These are phyloP conservation scores for Ascomycota sp. DNA, from an alignment of 2,329 filamentous ascomycete species.

Conservation along the genomic window DNA sequence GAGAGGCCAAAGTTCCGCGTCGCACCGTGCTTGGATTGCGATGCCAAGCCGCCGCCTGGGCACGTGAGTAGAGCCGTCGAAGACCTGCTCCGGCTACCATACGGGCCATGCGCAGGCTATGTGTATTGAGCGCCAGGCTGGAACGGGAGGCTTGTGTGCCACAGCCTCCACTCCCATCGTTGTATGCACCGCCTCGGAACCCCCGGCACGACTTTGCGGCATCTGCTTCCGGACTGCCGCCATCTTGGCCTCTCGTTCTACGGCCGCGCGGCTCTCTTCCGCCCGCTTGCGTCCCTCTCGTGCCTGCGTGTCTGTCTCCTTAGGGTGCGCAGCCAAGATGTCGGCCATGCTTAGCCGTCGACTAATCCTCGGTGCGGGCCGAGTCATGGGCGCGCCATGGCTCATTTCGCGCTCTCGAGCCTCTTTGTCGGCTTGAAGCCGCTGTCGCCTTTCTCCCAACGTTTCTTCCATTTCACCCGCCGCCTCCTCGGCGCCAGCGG, in stretches of 20 bases:
- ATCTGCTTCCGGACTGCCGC: conserved; percentile 27
- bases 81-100: conserved; percentile 8
- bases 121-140: conserved; percentile 8
- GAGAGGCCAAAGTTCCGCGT: conserved; percentile 7
- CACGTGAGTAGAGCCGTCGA: conserved; percentile 11
- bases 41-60: conserved; percentile 8
- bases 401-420: conserved; percentile 37
- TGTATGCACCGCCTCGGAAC: conserved; percentile 31
- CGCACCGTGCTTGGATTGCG: conserved; percentile 8
- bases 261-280: conserved; percentile 17
- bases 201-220: conserved; percentile 23
- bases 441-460: conserved; percentile 53
- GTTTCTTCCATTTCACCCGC: conserved; percentile 42
- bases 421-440: conserved; percentile 50
- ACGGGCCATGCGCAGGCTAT: conserved; percentile 6
- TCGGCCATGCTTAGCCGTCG: conserved; percentile 36
- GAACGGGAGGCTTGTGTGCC: conserved; percentile 8
- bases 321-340: conserved; percentile 26
- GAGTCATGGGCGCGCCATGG: conserved; percentile 8
- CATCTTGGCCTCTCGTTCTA: conserved; percentile 27
- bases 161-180: conserved; percentile 26
- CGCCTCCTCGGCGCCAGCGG: conserved; percentile 18
- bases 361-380: conserved; percentile 6
- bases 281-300: conserved; percentile 20
- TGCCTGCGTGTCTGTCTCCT: conserved; percentile 17